Percentiles rank a stretch among this genome's conserved stretches.
Conservation (phyloP, 768 basidiomycete genomes). For the Serendipita indica region DNA sequence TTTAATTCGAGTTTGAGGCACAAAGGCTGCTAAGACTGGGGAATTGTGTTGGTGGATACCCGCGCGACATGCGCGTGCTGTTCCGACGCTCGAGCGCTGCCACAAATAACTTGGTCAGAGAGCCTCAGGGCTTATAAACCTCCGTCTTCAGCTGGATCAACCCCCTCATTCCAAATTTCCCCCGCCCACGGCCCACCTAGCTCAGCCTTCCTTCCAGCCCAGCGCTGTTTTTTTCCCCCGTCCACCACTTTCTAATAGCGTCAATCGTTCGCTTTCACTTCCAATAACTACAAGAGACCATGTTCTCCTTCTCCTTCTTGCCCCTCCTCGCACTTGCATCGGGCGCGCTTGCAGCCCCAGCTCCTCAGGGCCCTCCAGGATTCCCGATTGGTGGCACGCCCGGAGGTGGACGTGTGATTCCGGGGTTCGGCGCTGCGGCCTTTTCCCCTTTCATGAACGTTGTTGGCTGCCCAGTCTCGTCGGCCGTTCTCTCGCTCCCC, state of each 20-base stretch:
- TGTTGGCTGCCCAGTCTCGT: neutral
- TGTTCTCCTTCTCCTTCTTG: neutral
- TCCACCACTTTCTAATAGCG: neutral
- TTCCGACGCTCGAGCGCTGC: too few relatives aligned
- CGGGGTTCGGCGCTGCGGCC: neutral
- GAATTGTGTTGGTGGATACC: too few relatives aligned
- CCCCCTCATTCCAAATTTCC: too few relatives aligned
- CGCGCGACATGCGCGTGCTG: too few relatives aligned
- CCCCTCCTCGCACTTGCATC: neutral
- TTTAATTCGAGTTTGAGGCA: too few relatives aligned
- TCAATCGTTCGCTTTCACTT: neutral
- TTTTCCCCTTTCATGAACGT: neutral
- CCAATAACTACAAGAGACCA: neutral
- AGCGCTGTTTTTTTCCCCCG: neutral
- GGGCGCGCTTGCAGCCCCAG: neutral
- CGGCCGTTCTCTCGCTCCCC: neutral
- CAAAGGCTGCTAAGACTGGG: too few relatives aligned
- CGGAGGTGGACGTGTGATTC: neutral
- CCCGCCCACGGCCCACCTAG: too few relatives aligned
- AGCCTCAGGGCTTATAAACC: too few relatives aligned
- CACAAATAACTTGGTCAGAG: too few relatives aligned
- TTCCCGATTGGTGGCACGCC: neutral
- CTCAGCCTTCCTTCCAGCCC: neutral
- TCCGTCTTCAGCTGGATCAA: too few relatives aligned
- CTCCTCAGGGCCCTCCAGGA: neutral